Evolutionary conservation across 805 yeast genomes (phyloP).

Genomic region (Suhomyces kilbournensis): DNA sequence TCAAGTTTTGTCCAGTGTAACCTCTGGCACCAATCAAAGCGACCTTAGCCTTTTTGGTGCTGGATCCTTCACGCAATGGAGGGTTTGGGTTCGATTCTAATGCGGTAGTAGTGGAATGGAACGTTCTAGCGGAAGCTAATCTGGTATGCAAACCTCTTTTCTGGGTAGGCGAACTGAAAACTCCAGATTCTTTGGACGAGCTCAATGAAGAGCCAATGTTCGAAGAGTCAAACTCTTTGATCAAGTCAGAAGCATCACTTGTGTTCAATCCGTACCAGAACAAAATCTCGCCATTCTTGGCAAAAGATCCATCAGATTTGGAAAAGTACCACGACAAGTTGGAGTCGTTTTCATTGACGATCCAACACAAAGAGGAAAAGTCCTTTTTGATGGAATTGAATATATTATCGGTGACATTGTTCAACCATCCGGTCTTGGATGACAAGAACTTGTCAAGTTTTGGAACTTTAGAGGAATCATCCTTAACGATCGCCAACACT

Average conservation of each 20-base stretch:
- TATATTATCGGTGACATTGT: constrained; percentile 93
- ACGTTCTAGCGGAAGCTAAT: constrained; percentile 3
- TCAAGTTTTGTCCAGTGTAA: constrained; percentile 90
- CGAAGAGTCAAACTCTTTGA: constrained; percentile 46
- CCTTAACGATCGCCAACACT: constrained; percentile 79
- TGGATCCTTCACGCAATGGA: constrained; percentile 63
- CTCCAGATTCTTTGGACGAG: constrained; percentile 43
- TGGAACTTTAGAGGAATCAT: constrained; percentile 53
- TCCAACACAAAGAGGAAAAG: constrained; percentile 76
- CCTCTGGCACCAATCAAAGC: constrained; percentile 99
- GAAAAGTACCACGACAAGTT: constrained; percentile 89
- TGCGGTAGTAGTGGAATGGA: constrained; percentile 17
- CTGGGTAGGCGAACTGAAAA: constrained; percentile 46
- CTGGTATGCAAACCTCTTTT: constrained; percentile 52
- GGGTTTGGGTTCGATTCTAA: constrained; percentile 61
- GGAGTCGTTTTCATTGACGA: constrained; percentile 83
- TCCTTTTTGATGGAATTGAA: constrained; percentile 80
- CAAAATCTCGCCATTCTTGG: constrained; percentile 81
- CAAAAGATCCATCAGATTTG: constrained; percentile 90
- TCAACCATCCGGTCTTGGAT: constrained; percentile 91
- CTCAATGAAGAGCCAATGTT: constrained; percentile 34
- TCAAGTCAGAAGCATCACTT: constrained; percentile 58
- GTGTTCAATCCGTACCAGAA: constrained; percentile 93
- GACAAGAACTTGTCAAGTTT: constrained; percentile 82
- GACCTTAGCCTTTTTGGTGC: constrained; percentile 62